Evolutionary conservation across 2,329 filamentous ascomycete genomes (phyloP), one percentile per base, ranked within the genome.

Genomic region (Aspergillus flavus): DNA sequence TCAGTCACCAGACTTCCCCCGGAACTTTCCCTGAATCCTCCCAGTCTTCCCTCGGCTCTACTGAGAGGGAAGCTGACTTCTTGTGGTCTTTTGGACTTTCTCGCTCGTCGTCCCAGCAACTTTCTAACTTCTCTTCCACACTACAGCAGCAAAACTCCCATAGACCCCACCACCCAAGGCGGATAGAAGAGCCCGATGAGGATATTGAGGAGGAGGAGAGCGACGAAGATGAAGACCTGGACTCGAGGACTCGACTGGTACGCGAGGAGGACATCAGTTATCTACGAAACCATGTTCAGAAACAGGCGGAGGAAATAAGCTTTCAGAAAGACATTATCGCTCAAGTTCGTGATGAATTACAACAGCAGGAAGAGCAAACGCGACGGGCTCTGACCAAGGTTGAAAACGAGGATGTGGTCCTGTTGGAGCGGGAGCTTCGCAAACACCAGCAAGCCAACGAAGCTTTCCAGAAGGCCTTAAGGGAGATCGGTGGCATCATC

Each of bases 401-500:
- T 59, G 93, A 97, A 78, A 88, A 91, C 68, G 89, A 93, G 77
- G 93, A 95, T 70, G 94, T 98, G 67, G 90, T 92, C 59, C 89
- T 92, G 41, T 85, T 98, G 46, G 94, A 98, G 81, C 88, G 94
- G 63, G 95, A 99, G 79, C 85, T 99, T 64, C 93, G 91, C 84
- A 98, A 98, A 81, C 94, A 97, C 75, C 94, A 97, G 77, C 95
- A 97, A 80, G 95, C 96, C 75, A 99, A 99, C 79, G 89, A 97
- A 79, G 96, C 95, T 71, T 99, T 98, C 86, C 94, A 98, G 77
- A 98, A 98, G 80, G 95, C 95, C 12, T 82, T 99, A 39, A 89
- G 94, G 68, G 95, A 99, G 78, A 98, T 99, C 70, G 95, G 95
- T 71, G 95, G 94, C 75, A 98, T 99, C 71, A 92, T 98, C 73